phyloP scores from a whole-genome alignment of 768 basidiomycete genomes.

The Pisolithus sp. region DNA sequence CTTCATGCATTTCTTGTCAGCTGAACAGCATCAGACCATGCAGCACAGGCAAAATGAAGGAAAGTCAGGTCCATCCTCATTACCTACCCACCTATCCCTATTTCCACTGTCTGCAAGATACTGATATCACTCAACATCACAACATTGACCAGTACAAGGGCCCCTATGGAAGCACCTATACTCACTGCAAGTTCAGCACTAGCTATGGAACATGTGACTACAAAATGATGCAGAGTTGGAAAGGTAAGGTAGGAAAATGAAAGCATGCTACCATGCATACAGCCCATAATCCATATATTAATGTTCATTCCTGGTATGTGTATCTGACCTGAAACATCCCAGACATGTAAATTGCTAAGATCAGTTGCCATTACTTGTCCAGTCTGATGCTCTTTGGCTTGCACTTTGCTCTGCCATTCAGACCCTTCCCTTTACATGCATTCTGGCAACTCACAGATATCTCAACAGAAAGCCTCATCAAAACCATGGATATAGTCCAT shows the following conservation, averaged over 20 bases:
- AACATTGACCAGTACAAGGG: slow-evolving; percentile 75
- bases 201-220: slow-evolving; percentile 94
- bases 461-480: too few relatives aligned
- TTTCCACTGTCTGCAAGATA: slow-evolving; percentile 63
- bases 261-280: slow-evolving; percentile 41
- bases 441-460: too few relatives aligned
- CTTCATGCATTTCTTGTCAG: too few relatives aligned
- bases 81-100: slow-evolving; percentile 67
- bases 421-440: too few relatives aligned
- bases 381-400: too few relatives aligned
- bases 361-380: slow-evolving; percentile 31
- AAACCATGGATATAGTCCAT: too few relatives aligned
- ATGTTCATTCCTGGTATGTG: not conserved
- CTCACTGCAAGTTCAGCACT: slow-evolving; percentile 90
- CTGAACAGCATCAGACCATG: too few relatives aligned
- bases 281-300: slow-evolving; percentile 53
- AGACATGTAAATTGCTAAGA: slow-evolving; percentile 52
- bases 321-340: slow-evolving; percentile 13
- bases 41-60: not conserved
- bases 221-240: not conserved
- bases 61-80: not conserved
- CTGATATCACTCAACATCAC: slow-evolving; percentile 25
- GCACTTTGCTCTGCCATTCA: too few relatives aligned
- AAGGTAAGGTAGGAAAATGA: not conserved
- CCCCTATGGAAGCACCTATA: slow-evolving; percentile 85